Conservation (phyloP, 2,329 filamentous ascomycete species). For the Venturiaceae sp. region DNA sequence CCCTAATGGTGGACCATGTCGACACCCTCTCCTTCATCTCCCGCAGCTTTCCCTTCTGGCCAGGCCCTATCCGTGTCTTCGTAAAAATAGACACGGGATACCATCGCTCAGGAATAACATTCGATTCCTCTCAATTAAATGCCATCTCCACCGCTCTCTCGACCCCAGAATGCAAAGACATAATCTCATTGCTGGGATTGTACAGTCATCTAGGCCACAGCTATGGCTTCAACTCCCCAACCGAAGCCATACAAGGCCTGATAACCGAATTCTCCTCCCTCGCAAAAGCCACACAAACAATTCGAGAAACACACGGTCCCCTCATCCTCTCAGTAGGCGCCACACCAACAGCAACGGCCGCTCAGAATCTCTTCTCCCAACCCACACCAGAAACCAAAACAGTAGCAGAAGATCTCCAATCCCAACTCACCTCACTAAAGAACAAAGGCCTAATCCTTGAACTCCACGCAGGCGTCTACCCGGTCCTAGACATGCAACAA, state of each 20-base stretch:
- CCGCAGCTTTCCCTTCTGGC: not conserved
- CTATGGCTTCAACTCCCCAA: constrained; percentile 47
- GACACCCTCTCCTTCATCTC: not conserved
- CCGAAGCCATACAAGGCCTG: constrained; percentile 50
- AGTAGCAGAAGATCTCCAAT: not conserved
- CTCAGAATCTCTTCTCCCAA: not conserved
- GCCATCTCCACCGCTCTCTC: constrained; percentile 38
- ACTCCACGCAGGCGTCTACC: constrained; percentile 68
- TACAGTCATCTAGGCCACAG: constrained; percentile 68
- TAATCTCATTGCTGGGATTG: constrained; percentile 47
- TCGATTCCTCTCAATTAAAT: constrained; percentile 36
- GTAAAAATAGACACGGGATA: constrained; percentile 69
- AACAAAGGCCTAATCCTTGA: constrained; percentile 37
- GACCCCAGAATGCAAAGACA: constrained; percentile 26
- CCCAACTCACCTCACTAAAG: not conserved
- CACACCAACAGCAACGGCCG: constrained; percentile 48
- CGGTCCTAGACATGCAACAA: constrained; percentile 69
- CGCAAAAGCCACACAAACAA: constrained; percentile 22
- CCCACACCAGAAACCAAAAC: not conserved
- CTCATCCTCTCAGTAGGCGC: constrained; percentile 62
- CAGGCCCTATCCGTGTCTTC: constrained; percentile 40
- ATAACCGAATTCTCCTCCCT: constrained; percentile 46
- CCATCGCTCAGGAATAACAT: constrained; percentile 57
- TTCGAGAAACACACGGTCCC: constrained; percentile 12
- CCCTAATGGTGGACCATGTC: constrained; percentile 1